Conservation (phyloP, 768 basidiomycete genomes). For the Agaricus blazei region DNA sequence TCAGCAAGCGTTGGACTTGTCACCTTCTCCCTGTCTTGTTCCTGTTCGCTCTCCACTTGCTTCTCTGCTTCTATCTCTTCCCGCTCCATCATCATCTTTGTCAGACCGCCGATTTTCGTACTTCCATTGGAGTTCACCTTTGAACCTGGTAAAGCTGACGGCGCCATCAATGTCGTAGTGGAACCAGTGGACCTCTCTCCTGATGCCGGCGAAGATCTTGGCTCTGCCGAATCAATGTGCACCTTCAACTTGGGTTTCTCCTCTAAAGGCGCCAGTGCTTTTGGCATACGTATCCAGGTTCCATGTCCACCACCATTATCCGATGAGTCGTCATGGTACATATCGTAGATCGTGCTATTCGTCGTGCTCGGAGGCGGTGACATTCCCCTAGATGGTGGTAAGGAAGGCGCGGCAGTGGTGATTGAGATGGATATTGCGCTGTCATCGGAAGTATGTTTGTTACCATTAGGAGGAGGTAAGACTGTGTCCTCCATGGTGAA, state of each 20-base stretch:
- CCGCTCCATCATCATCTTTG: conserved; percentile 4
- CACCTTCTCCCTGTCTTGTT: not conserved
- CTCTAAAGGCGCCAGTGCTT: not conserved
- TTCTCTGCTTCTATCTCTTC: not conserved
- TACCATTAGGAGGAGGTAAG: conserved; percentile 11
- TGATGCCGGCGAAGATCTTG: conserved; percentile 3
- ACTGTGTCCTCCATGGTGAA: conserved; percentile 20
- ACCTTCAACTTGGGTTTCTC: conserved; percentile 10
- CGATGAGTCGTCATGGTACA: conserved; percentile 10
- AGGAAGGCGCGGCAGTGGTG: conserved; percentile 5
- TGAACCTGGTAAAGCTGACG: not conserved
- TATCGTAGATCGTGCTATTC: conserved; percentile 4
- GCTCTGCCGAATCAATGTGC: not conserved
- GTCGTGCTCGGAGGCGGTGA: conserved; percentile 8
- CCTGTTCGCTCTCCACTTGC: not conserved
- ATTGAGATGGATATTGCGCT: conserved; percentile 3
- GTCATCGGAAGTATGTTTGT: not conserved
- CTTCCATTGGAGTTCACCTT: not conserved
- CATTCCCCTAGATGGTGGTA: conserved; percentile 1
- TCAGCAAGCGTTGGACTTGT: conserved; percentile 49
- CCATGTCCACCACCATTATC: conserved; percentile 9
- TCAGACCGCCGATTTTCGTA: not conserved
- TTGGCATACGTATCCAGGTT: conserved; percentile 8
- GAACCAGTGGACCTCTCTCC: conserved; percentile 3
- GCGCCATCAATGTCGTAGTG: conserved; percentile 3